Evolutionary conservation across 345 rosid genomes (phyloP), one percentile per base, ranked within the genome.

Genomic region (Sonneratia alba): DNA sequence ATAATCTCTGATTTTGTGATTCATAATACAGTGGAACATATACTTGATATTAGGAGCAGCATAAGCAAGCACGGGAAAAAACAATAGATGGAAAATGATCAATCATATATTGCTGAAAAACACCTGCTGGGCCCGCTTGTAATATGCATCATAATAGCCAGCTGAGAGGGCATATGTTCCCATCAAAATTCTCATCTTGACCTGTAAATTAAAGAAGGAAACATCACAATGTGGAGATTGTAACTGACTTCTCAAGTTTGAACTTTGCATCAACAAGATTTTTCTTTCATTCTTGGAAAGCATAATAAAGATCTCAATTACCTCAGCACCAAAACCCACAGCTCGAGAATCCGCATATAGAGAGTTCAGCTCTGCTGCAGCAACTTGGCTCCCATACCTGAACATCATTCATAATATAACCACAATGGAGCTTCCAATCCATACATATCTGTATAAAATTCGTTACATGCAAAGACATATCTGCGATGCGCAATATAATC

Each of bases 111-210:
- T 1, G 38, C 1, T 2, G 32, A 62, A 62, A 10, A 57, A 34
- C 79, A 93, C 97, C 88, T 91, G 92, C 74, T 91, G 98, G 57
- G 98, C 96, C 62, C 97, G 94, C 81, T 88, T 93, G 83, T 93
- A 91, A 76, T 91, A 91, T 56, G 97, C 96, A 82, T 93, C 95
- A 76, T 93, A 93, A 80, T 91, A 93, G 71, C 97, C 98, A 27
- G 96, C 90, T 67, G 97, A 93, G 66, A 93, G 91, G 68, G 91
- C 98, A 79, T 91, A 93, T 36, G 97, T 89, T 81, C 98, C 98
- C 97, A 91, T 93, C 81, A 93, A 77, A 72, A 93, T 91, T 81
- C 98, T 87, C 97, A 85, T 93, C 83, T 93, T 91, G 63, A 93
- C 97, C 97, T 93, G 83, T 72, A 71, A 78, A 7, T 37, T 43